Conservation (phyloP, 2,329 filamentous ascomycete species). For the Pseudogymnoascus sp. region DNA sequence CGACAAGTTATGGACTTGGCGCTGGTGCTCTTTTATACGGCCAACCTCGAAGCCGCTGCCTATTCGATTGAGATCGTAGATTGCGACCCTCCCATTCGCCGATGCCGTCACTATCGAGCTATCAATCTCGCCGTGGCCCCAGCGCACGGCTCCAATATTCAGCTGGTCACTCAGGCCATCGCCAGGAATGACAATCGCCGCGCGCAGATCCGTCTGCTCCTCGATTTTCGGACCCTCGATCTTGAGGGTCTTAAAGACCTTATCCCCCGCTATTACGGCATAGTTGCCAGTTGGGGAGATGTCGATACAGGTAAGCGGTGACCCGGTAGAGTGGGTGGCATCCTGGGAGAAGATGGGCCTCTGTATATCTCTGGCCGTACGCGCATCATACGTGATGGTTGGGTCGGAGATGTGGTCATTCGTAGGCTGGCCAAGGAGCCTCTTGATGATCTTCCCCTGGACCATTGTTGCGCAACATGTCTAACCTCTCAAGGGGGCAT, state of each 20-base stretch:
- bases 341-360: slow-evolving; percentile 45
- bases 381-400: slow-evolving; percentile 4
- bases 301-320: slow-evolving; percentile 50
- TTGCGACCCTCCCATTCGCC: slow-evolving; percentile 55
- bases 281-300: slow-evolving; percentile 46
- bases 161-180: slow-evolving; percentile 46
- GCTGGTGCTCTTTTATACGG: slow-evolving; percentile 51
- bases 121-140: slow-evolving; percentile 39
- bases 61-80: slow-evolving; percentile 49
- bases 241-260: slow-evolving; percentile 48
- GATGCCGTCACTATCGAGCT: slow-evolving; percentile 54
- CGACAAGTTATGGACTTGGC: slow-evolving; percentile 55
- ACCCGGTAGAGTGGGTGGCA: slow-evolving; percentile 41
- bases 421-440: slow-evolving; percentile 14
- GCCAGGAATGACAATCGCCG: slow-evolving; percentile 43
- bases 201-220: slow-evolving; percentile 50
- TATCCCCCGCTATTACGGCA: slow-evolving; percentile 49
- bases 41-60: slow-evolving; percentile 39
- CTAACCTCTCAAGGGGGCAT: slow-evolving; percentile 8
- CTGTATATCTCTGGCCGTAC: background rate
- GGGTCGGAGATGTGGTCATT: slow-evolving; percentile 11
- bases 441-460: slow-evolving; percentile 14
- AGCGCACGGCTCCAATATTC: slow-evolving; percentile 55
- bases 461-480: slow-evolving; percentile 12
- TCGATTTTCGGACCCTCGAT: slow-evolving; percentile 44